Base-by-base conservation (phyloP, 805 yeast species). In the Kluyveromyces aestuarii region DNA sequence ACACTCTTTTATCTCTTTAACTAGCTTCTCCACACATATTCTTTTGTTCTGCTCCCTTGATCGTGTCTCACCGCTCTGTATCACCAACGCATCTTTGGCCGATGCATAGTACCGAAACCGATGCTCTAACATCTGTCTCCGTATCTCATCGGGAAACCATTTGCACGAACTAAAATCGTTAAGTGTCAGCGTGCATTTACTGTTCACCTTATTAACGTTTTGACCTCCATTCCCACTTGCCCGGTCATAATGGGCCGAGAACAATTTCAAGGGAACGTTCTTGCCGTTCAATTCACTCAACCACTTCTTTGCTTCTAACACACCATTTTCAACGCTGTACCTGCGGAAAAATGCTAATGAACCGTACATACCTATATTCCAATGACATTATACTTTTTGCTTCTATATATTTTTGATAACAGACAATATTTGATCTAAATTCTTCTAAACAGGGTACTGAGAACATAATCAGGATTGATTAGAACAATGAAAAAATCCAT, bases 191-290 rank as follows among this genome's bases (percentile, higher is more conserved):
- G 87, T 81, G 8, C 89, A 87, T 57, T 86, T 49, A 68, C 71
- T 60, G 52, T 75, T 74, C 9, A 81, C 72, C 56, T 87, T 87
- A 63, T 87, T 87, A 10, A 87, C 95, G 58, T 87, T 83, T 56
- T 87, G 95, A 0, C 96, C 96, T 1, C 96, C 95, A 0, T 95
- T 87, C 0, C 95, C 95, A 35, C 89, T 78, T 0, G 93, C 76
- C 50, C 90, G 64, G 48, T 63, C 67, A 46, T 52, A 66, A 21
- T 63, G 57, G 11, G 55, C 50, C 11, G 43, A 30, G 41, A 63
- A 57, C 45, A 49, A 27, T 11, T 48, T 50, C 18, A 33, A 19
- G 1, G 66, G 66, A 2, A 68, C 58, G 13, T 62, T 47, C 17
- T 58, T 51, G 46, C 70, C 65, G 56, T 78, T 73, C 59, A 86